These are phyloP conservation scores for Hymenoscyphus fructigenus DNA, from an alignment of 2,329 filamentous ascomycete species.

Conservation along the genomic window DNA sequence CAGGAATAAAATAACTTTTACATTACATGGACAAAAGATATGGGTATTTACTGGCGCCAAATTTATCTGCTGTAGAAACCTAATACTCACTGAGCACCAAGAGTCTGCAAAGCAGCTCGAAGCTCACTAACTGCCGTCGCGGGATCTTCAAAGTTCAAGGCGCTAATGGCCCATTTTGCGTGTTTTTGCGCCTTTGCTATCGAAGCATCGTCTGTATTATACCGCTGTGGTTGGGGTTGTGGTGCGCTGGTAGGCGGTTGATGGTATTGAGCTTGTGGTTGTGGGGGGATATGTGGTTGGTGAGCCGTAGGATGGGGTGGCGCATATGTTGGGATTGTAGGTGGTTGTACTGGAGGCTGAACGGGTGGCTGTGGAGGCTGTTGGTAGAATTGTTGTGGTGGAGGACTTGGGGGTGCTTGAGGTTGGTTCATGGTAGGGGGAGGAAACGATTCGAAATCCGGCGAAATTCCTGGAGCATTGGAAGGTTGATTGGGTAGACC, in stretches of 20 bases:
- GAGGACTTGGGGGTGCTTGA: slow-evolving; percentile 10
- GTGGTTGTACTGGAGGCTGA: slow-evolving; percentile 18
- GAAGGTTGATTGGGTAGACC: slow-evolving; percentile 32
- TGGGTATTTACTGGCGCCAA: neutral
- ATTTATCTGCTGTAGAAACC: neutral
- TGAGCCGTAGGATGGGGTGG: slow-evolving; percentile 15
- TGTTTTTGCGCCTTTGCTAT: slow-evolving; percentile 88
- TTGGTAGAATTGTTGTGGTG: slow-evolving; percentile 40
- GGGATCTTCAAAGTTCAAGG: slow-evolving; percentile 94
- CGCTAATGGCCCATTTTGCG: slow-evolving; percentile 94
- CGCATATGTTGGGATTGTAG: slow-evolving; percentile 21
- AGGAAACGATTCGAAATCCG: slow-evolving; percentile 36
- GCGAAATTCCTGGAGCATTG: slow-evolving; percentile 26
- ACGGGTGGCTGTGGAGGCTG: slow-evolving; percentile 24
- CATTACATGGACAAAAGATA: neutral
- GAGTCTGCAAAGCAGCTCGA: slow-evolving; percentile 61
- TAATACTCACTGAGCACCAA: slow-evolving; percentile 28
- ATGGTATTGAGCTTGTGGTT: slow-evolving; percentile 11
- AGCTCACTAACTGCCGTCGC: slow-evolving; percentile 86
- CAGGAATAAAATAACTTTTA: neutral
- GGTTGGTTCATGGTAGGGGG: slow-evolving; percentile 31
- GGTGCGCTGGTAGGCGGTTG: slow-evolving; percentile 29
- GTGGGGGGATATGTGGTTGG: slow-evolving; percentile 23
- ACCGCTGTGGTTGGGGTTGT: slow-evolving; percentile 34
- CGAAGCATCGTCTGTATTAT: slow-evolving; percentile 64